Evolutionary conservation across 306 rosid species (phyloP).

Genomic region (Prunus mongolica): DNA sequence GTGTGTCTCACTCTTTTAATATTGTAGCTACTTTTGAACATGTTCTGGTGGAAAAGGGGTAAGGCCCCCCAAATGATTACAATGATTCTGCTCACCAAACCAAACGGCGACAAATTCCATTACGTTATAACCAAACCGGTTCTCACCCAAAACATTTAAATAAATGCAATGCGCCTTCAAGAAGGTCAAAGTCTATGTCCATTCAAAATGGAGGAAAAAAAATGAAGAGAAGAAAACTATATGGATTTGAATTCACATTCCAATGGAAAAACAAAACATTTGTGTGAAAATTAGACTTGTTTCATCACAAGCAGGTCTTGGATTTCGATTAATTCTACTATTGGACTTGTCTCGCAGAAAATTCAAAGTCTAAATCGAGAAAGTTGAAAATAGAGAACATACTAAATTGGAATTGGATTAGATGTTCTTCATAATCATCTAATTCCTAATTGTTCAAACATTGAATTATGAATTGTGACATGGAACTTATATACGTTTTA

Average conservation of each 20-base stretch:
- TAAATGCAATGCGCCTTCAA: background rate
- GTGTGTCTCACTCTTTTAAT: background rate
- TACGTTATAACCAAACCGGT: background rate
- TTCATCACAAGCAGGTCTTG: background rate
- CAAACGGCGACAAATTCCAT: background rate
- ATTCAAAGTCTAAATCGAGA: no score
- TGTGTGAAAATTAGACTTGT: background rate
- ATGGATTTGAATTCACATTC: background rate
- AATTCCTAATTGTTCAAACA: no score
- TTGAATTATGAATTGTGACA: no score
- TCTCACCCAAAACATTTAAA: background rate
- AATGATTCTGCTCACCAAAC: background rate
- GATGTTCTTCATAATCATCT: no score
- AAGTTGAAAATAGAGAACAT: no score
- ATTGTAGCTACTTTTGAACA: background rate
- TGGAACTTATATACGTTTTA: no score
- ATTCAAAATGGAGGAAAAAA: background rate
- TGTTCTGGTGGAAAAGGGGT: background rate
- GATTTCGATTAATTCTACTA: background rate
- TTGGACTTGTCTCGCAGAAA: no score
- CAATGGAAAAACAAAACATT: background rate
- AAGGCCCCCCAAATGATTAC: background rate
- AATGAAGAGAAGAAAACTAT: background rate
- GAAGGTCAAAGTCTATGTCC: background rate
- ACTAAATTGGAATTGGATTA: no score